A percentile compares a stretch with the other conserved stretches of the same genome.
phyloP scores from a whole-genome alignment of 2,329 filamentous ascomycete genomes.

The Fusarium setosum region DNA sequence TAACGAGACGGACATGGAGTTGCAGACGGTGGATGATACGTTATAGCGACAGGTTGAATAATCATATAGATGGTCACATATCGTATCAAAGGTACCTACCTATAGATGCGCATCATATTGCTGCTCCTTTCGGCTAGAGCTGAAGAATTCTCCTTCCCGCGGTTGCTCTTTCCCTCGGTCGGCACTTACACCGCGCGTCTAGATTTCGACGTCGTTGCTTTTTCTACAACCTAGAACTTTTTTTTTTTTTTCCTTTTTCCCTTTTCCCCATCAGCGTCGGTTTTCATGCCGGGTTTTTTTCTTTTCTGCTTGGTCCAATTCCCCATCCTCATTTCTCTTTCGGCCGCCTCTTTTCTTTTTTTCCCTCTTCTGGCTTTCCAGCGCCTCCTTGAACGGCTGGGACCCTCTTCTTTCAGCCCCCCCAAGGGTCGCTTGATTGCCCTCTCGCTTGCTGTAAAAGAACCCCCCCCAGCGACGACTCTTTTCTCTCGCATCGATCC shows the following conservation, averaged over 20 bases:
- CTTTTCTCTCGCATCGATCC: slow-evolving; percentile 13
- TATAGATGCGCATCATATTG: background rate
- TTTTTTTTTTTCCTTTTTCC: background rate
- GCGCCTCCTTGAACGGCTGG: slow-evolving; percentile 17
- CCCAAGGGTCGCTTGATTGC: background rate
- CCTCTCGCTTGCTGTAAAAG: slow-evolving; percentile 6
- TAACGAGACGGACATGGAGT: background rate
- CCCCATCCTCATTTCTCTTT: slow-evolving; percentile 1
- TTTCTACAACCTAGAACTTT: background rate
- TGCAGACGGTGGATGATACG: slow-evolving; percentile 7
- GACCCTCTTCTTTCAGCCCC: slow-evolving; percentile 3
- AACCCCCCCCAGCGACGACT: background rate
- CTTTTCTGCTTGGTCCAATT: background rate
- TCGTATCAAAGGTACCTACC: background rate
- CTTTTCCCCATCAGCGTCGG: background rate
- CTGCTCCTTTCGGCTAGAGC: background rate
- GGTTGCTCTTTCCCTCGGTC: slow-evolving; percentile 1
- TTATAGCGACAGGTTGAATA: no score
- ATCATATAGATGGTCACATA: no score
- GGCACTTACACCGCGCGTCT: slow-evolving; percentile 15
- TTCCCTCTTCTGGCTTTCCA: slow-evolving; percentile 13
- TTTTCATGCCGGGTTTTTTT: background rate
- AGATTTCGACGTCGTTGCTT: background rate
- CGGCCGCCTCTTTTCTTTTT: slow-evolving; percentile 15
- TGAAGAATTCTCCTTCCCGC: background rate